A percentile compares a stretch with the other conserved stretches of the same genome.
Evolutionary conservation across 1,284 basidiomycete genomes (phyloP).

Genomic region (Austroboletus novae-zelandiae): DNA sequence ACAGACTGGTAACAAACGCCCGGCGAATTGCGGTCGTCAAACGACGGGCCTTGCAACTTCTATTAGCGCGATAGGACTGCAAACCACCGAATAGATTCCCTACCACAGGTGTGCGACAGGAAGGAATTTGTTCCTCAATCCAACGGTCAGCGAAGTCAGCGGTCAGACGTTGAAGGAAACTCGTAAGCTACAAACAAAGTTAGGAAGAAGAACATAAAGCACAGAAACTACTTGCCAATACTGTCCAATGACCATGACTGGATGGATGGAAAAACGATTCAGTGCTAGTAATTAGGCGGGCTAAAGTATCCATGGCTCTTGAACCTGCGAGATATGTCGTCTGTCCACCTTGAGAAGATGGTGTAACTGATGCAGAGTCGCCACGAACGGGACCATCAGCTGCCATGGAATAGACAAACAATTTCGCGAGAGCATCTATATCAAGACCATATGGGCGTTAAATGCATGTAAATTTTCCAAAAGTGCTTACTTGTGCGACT

Average conservation of each 20-base stretch:
- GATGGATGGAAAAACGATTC: conserved; percentile 94
- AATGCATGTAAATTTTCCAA: neutral
- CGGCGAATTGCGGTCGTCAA: conserved; percentile 83
- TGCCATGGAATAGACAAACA: conserved; percentile 91
- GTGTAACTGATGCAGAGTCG: conserved; percentile 51
- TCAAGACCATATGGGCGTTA: conserved; percentile 1
- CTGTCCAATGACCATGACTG: conserved; percentile 76
- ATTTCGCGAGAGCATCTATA: conserved; percentile 78
- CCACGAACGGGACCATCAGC: conserved; percentile 66
- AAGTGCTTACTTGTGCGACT: conserved; percentile 60
- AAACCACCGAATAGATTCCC: conserved; percentile 17
- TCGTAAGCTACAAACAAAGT: conserved; percentile 28
- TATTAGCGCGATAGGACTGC: neutral
- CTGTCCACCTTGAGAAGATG: conserved; percentile 53
- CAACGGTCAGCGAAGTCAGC: conserved; percentile 80
- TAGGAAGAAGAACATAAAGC: conserved; percentile 4
- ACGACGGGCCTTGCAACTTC: conserved; percentile 55
- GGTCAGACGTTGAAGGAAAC: conserved; percentile 54
- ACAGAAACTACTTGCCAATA: conserved; percentile 40
- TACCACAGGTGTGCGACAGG: conserved; percentile 83
- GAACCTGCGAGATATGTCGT: conserved; percentile 80
- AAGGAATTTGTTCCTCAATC: conserved; percentile 77
- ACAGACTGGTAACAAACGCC: conserved; percentile 79
- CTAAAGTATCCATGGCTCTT: conserved; percentile 86
- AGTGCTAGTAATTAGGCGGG: conserved; percentile 87